Evolutionary conservation across 345 rosid genomes (phyloP).

Genomic region (Gossypium australe): DNA sequence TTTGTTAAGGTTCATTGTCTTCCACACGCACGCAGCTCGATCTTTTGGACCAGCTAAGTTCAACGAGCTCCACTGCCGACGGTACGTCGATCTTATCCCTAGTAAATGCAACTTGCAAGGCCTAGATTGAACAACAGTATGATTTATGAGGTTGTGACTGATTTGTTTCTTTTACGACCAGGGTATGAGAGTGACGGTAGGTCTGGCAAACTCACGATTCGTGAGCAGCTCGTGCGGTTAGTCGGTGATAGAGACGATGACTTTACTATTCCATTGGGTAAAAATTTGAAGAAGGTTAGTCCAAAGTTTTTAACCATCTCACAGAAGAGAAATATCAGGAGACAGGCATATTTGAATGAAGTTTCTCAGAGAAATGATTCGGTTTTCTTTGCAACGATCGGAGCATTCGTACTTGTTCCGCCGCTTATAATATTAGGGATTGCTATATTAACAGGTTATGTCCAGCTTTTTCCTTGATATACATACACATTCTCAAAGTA

Average conservation of each 20-base stretch:
- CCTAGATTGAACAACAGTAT: background rate
- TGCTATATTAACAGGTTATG: conserved; percentile 77
- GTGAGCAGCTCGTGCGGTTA: conserved; percentile 65
- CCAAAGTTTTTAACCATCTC: conserved; percentile 67
- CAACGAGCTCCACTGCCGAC: conserved; percentile 37
- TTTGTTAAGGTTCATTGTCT: conserved; percentile 46
- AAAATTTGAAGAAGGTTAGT: conserved; percentile 73
- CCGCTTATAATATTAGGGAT: conserved; percentile 68
- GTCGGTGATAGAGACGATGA: conserved; percentile 68
- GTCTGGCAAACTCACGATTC: conserved; percentile 38
- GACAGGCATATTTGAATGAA: conserved; percentile 70
- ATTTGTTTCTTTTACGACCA: conserved; percentile 16
- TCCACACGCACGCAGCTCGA: conserved; percentile 69
- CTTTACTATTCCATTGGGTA: conserved; percentile 67
- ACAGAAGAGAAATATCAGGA: conserved; percentile 88
- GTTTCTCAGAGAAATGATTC: conserved; percentile 89
- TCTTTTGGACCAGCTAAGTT: conserved; percentile 70
- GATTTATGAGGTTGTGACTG: background rate
- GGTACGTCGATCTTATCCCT: conserved; percentile 34
- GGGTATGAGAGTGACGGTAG: conserved; percentile 57
- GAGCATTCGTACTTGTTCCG: conserved; percentile 77
- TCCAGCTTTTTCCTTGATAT: conserved; percentile 79
- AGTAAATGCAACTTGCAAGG: background rate
- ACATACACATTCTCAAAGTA: background rate
- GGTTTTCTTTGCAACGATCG: conserved; percentile 79